A percentile compares a stretch with the other conserved stretches of the same genome.
Evolutionary conservation across 106 monocot genomes (phyloP).

Genomic region (Vanilla planifolia): DNA sequence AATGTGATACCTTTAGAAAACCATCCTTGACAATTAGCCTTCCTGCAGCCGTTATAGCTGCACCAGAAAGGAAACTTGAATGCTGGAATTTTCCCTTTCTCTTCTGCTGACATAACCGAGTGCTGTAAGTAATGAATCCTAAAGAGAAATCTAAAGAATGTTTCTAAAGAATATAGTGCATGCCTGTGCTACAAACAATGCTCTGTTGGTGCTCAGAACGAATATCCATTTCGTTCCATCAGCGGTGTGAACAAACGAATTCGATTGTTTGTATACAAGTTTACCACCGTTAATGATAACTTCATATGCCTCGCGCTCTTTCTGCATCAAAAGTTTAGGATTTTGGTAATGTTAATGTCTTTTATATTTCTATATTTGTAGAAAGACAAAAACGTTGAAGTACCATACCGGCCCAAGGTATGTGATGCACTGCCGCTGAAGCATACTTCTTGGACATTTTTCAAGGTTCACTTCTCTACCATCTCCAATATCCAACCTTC

Average conservation of each 20-base stretch:
- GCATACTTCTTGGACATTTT: constrained; percentile 47
- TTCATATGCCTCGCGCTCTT: constrained; percentile 72
- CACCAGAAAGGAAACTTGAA: constrained; percentile 67
- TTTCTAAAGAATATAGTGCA: background rate
- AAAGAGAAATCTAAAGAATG: background rate
- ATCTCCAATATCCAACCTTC: constrained; percentile 68
- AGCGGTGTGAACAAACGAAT: constrained; percentile 43
- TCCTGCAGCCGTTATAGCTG: constrained; percentile 55
- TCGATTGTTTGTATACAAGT: constrained; percentile 44
- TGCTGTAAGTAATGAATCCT: background rate
- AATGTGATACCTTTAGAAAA: constrained; percentile 36
- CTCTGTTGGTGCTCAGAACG: constrained; percentile 69
- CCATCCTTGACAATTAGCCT: constrained; percentile 53
- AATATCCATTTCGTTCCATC: constrained; percentile 85
- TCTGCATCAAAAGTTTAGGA: constrained; percentile 30
- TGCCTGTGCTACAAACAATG: constrained; percentile 75
- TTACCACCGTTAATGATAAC: constrained; percentile 47
- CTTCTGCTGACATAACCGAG: constrained; percentile 32
- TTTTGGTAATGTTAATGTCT: background rate
- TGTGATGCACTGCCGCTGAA: constrained; percentile 57
- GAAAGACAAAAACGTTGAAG: too few species aligned
- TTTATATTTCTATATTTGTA: background rate
- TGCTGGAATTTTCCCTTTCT: constrained; percentile 67
- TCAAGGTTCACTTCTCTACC: constrained; percentile 64
- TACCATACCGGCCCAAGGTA: constrained; percentile 63